Evolutionary conservation across 768 basidiomycete genomes (phyloP).

Genomic region (Lentinula boryana): DNA sequence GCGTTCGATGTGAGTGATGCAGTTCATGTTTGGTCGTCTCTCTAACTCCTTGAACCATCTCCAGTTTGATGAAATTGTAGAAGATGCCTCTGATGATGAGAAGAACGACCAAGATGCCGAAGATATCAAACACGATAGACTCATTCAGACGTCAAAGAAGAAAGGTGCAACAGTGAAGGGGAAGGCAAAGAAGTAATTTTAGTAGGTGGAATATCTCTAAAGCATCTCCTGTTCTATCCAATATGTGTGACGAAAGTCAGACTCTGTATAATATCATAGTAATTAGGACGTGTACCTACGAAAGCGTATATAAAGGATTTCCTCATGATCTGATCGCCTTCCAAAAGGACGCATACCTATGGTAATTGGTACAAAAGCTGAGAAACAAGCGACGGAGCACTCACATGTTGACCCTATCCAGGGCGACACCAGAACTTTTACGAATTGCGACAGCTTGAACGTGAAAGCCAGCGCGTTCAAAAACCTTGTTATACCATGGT

Average conservation of each 20-base stretch:
- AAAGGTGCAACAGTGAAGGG: constrained; percentile 21
- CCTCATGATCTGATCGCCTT: constrained; percentile 16
- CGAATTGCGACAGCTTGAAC: constrained; percentile 49
- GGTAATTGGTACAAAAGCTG: not conserved
- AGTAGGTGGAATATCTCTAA: not conserved
- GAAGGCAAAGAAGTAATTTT: constrained; percentile 11
- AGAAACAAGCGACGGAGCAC: constrained; percentile 9
- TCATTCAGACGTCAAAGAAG: constrained; percentile 37
- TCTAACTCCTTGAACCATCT: constrained; percentile 3
- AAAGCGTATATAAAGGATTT: not conserved
- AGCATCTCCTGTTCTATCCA: not conserved
- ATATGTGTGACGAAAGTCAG: too few species aligned
- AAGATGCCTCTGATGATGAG: constrained; percentile 48
- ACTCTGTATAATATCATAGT: too few species aligned
- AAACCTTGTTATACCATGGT: constrained; percentile 64
- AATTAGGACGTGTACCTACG: too few species aligned
- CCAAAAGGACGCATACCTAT: constrained; percentile 33
- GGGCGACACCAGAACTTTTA: constrained; percentile 37
- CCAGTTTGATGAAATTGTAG: constrained; percentile 41
- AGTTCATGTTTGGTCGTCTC: not conserved
- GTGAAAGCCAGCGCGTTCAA: constrained; percentile 46
- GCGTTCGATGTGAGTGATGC: constrained; percentile 64
- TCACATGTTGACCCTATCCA: constrained; percentile 71
- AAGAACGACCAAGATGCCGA: constrained; percentile 23
- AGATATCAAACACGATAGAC: constrained; percentile 28